Evolutionary conservation across 2,329 filamentous ascomycete genomes (phyloP).

Genomic region (Macrophomina phaseolina): DNA sequence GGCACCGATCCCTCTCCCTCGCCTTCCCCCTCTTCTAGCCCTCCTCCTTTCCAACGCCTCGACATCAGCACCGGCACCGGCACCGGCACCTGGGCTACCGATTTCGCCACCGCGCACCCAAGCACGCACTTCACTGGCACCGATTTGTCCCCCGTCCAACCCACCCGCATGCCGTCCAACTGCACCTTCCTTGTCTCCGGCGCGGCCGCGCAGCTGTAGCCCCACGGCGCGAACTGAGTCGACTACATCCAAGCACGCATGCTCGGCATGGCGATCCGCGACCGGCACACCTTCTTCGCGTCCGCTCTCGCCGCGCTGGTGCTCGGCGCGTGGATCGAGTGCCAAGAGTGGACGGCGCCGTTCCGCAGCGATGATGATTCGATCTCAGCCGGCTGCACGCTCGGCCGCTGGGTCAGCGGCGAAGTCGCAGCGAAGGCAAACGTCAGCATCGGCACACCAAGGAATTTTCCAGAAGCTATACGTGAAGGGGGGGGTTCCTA

Average conservation of each 20-base stretch:
- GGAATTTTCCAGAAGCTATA: slow-evolving; percentile 47
- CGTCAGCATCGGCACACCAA: slow-evolving; percentile 47
- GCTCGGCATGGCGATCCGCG: slow-evolving; percentile 57
- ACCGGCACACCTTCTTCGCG: slow-evolving; percentile 57
- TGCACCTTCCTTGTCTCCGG: slow-evolving; percentile 36
- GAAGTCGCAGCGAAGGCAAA: slow-evolving; percentile 48
- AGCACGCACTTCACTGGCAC: slow-evolving; percentile 32
- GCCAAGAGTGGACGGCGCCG: slow-evolving; percentile 47
- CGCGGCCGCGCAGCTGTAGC: slow-evolving; percentile 55
- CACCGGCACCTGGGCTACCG: slow-evolving; percentile 14
- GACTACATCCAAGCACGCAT: slow-evolving; percentile 62
- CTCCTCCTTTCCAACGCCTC: background rate
- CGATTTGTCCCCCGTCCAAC: slow-evolving; percentile 41
- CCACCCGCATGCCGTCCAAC: slow-evolving; percentile 34
- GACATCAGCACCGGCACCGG: background rate
- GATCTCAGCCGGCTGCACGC: slow-evolving; percentile 28
- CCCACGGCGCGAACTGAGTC: slow-evolving; percentile 54
- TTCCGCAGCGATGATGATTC: slow-evolving; percentile 33
- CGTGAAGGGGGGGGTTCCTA: slow-evolving; percentile 49
- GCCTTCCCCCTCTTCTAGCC: background rate
- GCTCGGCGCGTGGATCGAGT: slow-evolving; percentile 53
- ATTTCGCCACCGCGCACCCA: slow-evolving; percentile 32
- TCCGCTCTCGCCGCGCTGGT: slow-evolving; percentile 45
- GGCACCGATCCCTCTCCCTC: background rate
- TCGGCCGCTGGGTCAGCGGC: slow-evolving; percentile 32